A percentile compares a stretch with the other conserved stretches of the same genome.
Evolutionary conservation across 176 grass and related monocot genomes (phyloP).

Genomic region (Neostapfia colusana): DNA sequence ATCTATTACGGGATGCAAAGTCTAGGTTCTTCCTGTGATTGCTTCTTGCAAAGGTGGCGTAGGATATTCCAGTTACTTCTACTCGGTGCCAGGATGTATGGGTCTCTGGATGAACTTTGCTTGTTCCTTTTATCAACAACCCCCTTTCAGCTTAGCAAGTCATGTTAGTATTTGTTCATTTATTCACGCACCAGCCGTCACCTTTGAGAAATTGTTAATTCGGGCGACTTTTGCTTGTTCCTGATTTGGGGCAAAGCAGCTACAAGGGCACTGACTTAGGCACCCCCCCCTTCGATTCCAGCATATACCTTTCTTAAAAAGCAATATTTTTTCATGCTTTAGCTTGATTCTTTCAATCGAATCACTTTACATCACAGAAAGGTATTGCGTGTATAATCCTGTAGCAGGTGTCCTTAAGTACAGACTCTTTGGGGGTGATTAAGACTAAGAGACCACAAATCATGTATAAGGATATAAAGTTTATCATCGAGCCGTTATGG

Average conservation of each 20-base stretch:
- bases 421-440: slow-evolving; percentile 18
- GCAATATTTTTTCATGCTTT: slow-evolving; percentile 23
- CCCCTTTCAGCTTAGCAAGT: slow-evolving; percentile 38
- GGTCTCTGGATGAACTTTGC: slow-evolving; percentile 47
- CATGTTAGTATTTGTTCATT: slow-evolving; percentile 26
- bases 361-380: slow-evolving; percentile 37
- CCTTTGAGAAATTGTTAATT: slow-evolving; percentile 51
- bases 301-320: slow-evolving; percentile 51
- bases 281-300: slow-evolving; percentile 33
- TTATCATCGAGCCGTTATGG: background rate
- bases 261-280: slow-evolving; percentile 32
- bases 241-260: slow-evolving; percentile 44
- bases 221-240: slow-evolving; percentile 42
- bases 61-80: slow-evolving; percentile 50
- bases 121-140: slow-evolving; percentile 28
- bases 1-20: background rate
- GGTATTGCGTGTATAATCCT: background rate
- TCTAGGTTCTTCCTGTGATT: slow-evolving; percentile 23
- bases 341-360: slow-evolving; percentile 23
- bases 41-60: slow-evolving; percentile 29
- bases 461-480: background rate
- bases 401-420: slow-evolving; percentile 1
- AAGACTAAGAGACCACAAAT: background rate
- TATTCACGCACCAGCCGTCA: slow-evolving; percentile 18
- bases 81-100: slow-evolving; percentile 24